Evolutionary conservation across 2,329 filamentous ascomycete species (phyloP).

Genomic region (Tolypocladium sp.): DNA sequence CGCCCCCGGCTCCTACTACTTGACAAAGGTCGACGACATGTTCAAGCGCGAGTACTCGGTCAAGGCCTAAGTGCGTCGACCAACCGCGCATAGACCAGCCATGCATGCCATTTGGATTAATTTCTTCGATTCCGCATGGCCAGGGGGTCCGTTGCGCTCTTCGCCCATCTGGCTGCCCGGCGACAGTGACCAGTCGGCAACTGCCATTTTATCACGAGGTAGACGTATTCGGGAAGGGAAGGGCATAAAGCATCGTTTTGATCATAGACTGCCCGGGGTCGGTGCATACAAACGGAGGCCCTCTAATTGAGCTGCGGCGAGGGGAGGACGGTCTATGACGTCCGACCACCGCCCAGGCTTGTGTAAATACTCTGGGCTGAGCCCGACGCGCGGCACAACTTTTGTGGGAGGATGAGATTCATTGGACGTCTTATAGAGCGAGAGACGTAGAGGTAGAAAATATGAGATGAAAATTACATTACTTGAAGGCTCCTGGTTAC

Average conservation of each 20-base stretch:
- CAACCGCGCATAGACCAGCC: neutral
- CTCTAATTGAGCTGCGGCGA: conserved; percentile 5
- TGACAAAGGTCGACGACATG: conserved; percentile 75
- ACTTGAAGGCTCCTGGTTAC: neutral
- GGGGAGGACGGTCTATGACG: neutral
- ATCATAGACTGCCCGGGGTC: conserved; percentile 4
- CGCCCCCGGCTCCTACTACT: conserved; percentile 62
- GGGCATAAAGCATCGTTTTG: conserved; percentile 2
- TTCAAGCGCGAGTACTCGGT: conserved; percentile 72
- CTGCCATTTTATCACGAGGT: conserved; percentile 2
- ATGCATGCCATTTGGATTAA: neutral
- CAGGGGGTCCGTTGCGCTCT: neutral
- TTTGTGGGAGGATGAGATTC: neutral
- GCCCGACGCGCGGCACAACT: neutral
- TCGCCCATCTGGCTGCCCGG: neutral
- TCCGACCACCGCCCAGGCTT: neutral
- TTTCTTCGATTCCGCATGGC: neutral
- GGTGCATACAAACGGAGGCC: neutral
- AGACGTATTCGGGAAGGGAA: conserved; percentile 4
- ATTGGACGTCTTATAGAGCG: neutral
- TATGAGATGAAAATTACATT: neutral
- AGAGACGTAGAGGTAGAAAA: neutral
- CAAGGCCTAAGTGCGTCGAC: conserved; percentile 49
- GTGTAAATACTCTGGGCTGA: conserved; percentile 5
- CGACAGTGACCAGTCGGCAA: neutral